These are phyloP conservation scores for Leishmania aethiopica DNA, from an alignment of 208 protist species.

Conservation along the genomic window DNA sequence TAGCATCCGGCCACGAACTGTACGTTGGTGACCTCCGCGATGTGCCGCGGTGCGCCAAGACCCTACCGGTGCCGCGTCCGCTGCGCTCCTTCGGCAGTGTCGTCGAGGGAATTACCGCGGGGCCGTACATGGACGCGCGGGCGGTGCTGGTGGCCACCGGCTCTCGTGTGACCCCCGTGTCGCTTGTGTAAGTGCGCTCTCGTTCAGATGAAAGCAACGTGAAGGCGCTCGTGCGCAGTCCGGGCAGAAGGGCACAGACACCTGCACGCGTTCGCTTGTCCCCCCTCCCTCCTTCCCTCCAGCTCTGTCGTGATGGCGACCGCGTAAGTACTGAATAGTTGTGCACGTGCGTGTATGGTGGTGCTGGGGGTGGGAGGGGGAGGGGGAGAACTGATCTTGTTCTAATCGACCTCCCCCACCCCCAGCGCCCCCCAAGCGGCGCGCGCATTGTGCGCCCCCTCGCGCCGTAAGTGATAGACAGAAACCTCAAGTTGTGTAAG, in stretches of 20 bases:
- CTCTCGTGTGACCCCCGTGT: conserved; percentile 15
- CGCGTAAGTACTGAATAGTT: background rate
- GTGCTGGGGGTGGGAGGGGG: too few relatives aligned
- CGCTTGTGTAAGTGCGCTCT: background rate
- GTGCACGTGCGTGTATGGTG: background rate
- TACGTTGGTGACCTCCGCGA: conserved; percentile 27
- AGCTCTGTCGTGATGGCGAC: background rate
- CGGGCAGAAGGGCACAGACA: background rate
- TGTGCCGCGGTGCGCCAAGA: conserved; percentile 1
- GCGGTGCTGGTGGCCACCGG: conserved; percentile 29
- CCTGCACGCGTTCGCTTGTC: background rate
- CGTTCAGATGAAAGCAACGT: background rate
- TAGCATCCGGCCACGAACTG: background rate
- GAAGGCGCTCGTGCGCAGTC: background rate
- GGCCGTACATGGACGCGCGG: conserved; percentile 1
- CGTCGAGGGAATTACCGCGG: conserved; percentile 14
- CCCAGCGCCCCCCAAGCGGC: background rate
- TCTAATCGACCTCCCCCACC: background rate
- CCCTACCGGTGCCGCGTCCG: conserved; percentile 24
- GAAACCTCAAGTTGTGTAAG: background rate
- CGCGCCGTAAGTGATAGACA: background rate
- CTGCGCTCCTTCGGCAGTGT: conserved; percentile 18
- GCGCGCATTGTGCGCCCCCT: background rate
- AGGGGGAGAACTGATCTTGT: background rate
- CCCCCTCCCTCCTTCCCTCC: background rate